Evolutionary conservation across 2,329 filamentous ascomycete species (phyloP), one percentile per base, ranked within the genome.

Genomic region (Exophiala mesophila): DNA sequence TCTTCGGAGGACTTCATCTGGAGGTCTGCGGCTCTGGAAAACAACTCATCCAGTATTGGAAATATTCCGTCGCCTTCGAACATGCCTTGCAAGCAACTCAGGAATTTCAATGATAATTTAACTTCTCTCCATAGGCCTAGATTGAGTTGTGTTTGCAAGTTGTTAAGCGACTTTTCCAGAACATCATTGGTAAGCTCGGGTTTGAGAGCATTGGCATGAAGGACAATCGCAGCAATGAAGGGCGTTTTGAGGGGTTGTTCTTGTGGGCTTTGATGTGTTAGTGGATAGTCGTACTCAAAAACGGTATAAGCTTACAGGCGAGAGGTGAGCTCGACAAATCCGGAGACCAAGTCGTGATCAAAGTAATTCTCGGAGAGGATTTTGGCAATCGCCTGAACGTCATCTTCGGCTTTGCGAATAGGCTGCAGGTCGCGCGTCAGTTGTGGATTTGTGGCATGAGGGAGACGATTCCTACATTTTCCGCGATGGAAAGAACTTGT

Each of bases 231-330:
- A 7, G 89, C 88, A 26, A 94, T 76, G 61, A 96, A 97, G 0
- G 92, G 90, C n/a, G 88, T 94, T 72, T 97, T 97, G 64, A 98
- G 83, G 1, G 92, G 92, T 67, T 98, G 92, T 68, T 98, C 92
- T 24, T 87, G 63, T 31, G 85, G 75, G 53, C 76, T 80, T 45
- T 34, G 21, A 2, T 20, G 39, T 10, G 29, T 52, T 26, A 46
- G 41, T 33, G n/a, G 41, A 39, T 16, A 44, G 39, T 24, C 13
- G 10, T 19, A n/a, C n/a, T n/a, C n/a, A n/a, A n/a, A n/a, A 39
- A 1, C 8, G 4, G 17, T 19, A 24, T 30, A 17, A 30, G 57
- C 75, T 53, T 65, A 79, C 76, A 97, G 73, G 64, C 90, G 85
- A 45, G 89, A 68, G 5, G 81, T 72, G 20, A 94, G 74, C 44